Evolutionary conservation across 768 basidiomycete species (phyloP).

Genomic region (Hypsizygus marmoreus): DNA sequence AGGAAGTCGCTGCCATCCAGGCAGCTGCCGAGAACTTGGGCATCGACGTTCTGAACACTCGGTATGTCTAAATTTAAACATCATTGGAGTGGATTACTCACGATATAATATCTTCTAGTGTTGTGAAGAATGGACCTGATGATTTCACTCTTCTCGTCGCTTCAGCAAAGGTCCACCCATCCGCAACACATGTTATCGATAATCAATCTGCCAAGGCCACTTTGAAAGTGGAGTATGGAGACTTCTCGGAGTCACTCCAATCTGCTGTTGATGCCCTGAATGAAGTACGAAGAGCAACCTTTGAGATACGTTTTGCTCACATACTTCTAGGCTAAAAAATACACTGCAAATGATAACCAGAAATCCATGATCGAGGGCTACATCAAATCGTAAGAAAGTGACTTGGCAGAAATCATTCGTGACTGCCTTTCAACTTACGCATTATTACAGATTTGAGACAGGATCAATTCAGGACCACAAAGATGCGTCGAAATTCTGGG

Average conservation of each 20-base stretch:
- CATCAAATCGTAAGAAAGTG: conserved; percentile 63
- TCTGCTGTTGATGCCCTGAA: conserved; percentile 57
- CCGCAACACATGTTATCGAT: conserved; percentile 47
- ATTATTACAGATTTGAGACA: conserved; percentile 59
- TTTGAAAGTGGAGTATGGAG: conserved; percentile 73
- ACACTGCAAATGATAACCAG: conserved; percentile 74
- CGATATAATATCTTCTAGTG: conserved; percentile 39
- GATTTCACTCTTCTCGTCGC: conserved; percentile 77
- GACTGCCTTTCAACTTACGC: background rate
- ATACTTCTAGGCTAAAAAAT: conserved; percentile 62
- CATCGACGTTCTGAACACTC: conserved; percentile 81
- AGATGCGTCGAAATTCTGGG: conserved; percentile 78
- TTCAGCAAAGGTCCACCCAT: conserved; percentile 51
- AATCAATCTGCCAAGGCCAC: conserved; percentile 43
- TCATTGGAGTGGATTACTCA: background rate
- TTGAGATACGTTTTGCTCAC: background rate
- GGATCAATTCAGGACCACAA: conserved; percentile 83
- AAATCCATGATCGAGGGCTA: conserved; percentile 75
- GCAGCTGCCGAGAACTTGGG: conserved; percentile 71
- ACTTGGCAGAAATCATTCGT: no score
- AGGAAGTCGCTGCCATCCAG: conserved; percentile 78
- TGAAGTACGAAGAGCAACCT: conserved; percentile 44
- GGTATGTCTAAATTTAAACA: conserved; percentile 41
- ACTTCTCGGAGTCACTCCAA: conserved; percentile 60
- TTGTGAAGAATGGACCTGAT: conserved; percentile 64